Evolutionary conservation across 208 protist genomes (phyloP).

Genomic region (Acanthamoeba divionensis): DNA sequence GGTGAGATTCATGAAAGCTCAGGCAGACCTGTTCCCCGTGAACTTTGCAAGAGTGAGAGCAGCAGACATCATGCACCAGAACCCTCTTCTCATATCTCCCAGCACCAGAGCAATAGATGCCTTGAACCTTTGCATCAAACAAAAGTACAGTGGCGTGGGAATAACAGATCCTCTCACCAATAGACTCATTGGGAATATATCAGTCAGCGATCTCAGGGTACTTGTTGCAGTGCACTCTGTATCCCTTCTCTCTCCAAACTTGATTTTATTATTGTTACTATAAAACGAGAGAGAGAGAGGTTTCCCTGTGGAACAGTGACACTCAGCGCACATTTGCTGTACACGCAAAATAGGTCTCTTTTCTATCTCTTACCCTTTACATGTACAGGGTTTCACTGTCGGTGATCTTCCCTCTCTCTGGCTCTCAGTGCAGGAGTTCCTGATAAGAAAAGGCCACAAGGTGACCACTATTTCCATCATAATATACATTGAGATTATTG

Average conservation of each 20-base stretch:
- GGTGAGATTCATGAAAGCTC: background rate
- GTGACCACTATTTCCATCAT: too few relatives aligned
- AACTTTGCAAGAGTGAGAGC: background rate
- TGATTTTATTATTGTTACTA: background rate
- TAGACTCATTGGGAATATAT: background rate
- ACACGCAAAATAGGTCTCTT: too few relatives aligned
- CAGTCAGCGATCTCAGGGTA: conserved; percentile 37
- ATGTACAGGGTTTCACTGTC: too few relatives aligned
- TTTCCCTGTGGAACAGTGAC: background rate
- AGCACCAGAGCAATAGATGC: conserved; percentile 45
- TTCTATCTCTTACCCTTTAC: too few relatives aligned
- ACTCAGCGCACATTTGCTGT: background rate
- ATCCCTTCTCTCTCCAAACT: background rate
- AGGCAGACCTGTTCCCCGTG: background rate
- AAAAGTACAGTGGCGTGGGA: conserved; percentile 27
- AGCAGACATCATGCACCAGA: background rate
- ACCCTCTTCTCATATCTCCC: too few relatives aligned
- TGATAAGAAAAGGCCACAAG: too few relatives aligned
- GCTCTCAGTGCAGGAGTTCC: too few relatives aligned
- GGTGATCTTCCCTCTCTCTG: too few relatives aligned
- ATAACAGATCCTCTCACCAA: background rate
- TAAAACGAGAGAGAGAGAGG: background rate
- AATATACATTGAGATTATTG: too few relatives aligned
- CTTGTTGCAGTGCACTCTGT: background rate
- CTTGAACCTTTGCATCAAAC: background rate